Conservation (phyloP, 768 basidiomycete species). For the Russula emetica region DNA sequence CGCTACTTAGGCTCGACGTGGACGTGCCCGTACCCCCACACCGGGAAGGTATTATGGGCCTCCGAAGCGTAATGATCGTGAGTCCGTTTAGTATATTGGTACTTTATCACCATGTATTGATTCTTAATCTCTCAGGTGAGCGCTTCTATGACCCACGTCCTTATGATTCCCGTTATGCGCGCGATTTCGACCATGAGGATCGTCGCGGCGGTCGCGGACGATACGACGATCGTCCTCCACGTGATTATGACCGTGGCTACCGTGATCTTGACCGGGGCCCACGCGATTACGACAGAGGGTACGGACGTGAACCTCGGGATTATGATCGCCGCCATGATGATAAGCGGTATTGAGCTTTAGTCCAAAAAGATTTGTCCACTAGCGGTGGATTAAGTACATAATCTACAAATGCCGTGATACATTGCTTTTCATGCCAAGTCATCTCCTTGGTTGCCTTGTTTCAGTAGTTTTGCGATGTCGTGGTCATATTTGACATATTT, state of each 20-base stretch:
- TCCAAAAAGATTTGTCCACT: background rate
- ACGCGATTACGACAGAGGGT: slow-evolving; percentile 32
- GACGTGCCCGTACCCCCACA: slow-evolving; percentile 86
- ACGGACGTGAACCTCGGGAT: slow-evolving; percentile 36
- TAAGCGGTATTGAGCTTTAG: slow-evolving; percentile 39
- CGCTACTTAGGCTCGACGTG: slow-evolving; percentile 68
- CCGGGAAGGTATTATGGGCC: slow-evolving; percentile 94
- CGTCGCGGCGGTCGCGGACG: slow-evolving; percentile 43
- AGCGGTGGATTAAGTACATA: slow-evolving; percentile 6
- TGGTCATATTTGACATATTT: slow-evolving; percentile 1
- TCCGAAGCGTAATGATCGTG: slow-evolving; percentile 72
- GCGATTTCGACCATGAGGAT: slow-evolving; percentile 52
- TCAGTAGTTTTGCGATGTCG: background rate
- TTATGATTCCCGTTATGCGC: slow-evolving; percentile 81
- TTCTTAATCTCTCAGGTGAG: slow-evolving; percentile 47
- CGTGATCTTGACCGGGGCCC: slow-evolving; percentile 26
- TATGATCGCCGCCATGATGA: slow-evolving; percentile 28
- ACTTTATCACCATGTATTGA: slow-evolving; percentile 4
- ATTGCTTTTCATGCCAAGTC: background rate
- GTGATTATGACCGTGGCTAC: slow-evolving; percentile 39
- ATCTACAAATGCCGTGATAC: background rate
- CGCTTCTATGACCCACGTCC: slow-evolving; percentile 90
- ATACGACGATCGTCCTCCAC: slow-evolving; percentile 34
- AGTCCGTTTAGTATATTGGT: slow-evolving; percentile 18
- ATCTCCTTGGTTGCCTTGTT: too few relatives aligned